Conservation (phyloP, 2,329 filamentous ascomycete genomes). For the Pestalotiopsis sp. region DNA sequence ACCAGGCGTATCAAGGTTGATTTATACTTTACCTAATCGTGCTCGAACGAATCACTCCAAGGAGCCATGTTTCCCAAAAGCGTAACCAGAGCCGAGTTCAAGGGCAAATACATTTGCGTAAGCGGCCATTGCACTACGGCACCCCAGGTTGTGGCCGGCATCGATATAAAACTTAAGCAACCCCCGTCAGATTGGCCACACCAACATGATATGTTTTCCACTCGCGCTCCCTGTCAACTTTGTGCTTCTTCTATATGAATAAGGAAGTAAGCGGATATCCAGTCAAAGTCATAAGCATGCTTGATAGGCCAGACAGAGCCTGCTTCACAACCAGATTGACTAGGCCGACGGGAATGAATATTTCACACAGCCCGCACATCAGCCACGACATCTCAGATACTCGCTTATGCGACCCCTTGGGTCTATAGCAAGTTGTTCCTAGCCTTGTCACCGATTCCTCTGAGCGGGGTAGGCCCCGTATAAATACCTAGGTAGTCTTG, state of each 20-base stretch:
- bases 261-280: no score
- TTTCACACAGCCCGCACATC: no score
- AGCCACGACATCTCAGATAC: neutral
- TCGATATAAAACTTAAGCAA: neutral
- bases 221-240: neutral
- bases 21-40: neutral
- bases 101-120: neutral
- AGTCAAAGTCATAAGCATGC: no score
- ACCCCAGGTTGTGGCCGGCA: no score
- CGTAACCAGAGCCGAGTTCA: neutral
- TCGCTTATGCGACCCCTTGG: neutral
- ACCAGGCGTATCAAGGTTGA: neutral
- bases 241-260: no score
- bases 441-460: neutral
- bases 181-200: neutral
- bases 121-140: neutral
- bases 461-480: neutral
- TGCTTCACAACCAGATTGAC: no score
- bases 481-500: neutral
- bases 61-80: neutral
- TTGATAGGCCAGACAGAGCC: no score
- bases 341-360: no score
- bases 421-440: neutral
- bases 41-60: neutral
- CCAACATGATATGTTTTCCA: neutral